A percentile compares a stretch with the other conserved stretches of the same genome.
These are phyloP conservation scores for Trametes cubensis DNA, from an alignment of 768 basidiomycete genomes.

Conservation along the genomic window DNA sequence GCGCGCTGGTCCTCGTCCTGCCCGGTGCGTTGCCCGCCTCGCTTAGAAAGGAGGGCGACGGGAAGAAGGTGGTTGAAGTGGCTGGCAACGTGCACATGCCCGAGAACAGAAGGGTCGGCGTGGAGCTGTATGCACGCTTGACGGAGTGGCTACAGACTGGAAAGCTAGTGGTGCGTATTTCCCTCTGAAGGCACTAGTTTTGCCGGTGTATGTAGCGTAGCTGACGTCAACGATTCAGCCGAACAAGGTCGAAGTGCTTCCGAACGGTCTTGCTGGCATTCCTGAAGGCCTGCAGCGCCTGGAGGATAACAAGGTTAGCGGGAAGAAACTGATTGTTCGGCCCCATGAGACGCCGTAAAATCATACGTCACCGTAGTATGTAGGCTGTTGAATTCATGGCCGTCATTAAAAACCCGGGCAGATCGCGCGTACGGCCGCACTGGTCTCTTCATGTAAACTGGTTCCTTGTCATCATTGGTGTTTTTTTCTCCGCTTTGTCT, in stretches of 20 bases:
- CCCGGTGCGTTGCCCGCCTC: conserved; percentile 1
- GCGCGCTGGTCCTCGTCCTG: conserved; percentile 25
- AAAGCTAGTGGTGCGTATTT: conserved; percentile 18
- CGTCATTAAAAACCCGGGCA: too few relatives aligned
- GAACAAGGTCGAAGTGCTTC: conserved; percentile 29
- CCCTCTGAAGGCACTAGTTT: neutral
- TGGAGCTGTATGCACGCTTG: conserved; percentile 22
- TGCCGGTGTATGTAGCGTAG: too few relatives aligned
- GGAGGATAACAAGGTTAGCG: too few relatives aligned
- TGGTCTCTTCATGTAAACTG: too few relatives aligned
- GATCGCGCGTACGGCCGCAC: too few relatives aligned
- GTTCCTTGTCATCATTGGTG: too few relatives aligned
- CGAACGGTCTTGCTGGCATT: conserved; percentile 29
- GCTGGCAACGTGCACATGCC: conserved; percentile 16
- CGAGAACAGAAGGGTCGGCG: conserved; percentile 18
- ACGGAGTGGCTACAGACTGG: conserved; percentile 24
- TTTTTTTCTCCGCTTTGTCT: too few relatives aligned
- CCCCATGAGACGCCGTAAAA: too few relatives aligned
- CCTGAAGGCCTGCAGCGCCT: conserved; percentile 17
- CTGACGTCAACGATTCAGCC: conserved; percentile 12
- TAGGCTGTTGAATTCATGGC: too few relatives aligned
- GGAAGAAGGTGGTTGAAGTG: conserved; percentile 22
- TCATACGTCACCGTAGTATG: too few relatives aligned
- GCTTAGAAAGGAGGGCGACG: conserved; percentile 8
- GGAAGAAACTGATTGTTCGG: too few relatives aligned